These are phyloP conservation scores for Pelargonium citronellum DNA, from an alignment of 441 rosid genomes.

Conservation along the genomic window DNA sequence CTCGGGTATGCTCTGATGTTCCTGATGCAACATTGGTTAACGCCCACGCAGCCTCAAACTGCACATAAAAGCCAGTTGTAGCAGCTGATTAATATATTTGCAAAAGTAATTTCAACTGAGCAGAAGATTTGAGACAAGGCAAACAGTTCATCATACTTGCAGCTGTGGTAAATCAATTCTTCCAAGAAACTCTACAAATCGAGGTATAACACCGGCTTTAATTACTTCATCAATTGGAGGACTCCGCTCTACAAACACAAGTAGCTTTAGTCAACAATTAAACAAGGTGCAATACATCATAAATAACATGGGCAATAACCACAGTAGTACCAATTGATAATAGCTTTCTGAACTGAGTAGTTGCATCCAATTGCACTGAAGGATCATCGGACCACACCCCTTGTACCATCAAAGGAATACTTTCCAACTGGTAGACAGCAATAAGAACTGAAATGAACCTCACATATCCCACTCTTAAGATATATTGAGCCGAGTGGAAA, in stretches of 20 bases:
- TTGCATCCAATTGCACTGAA: conserved; percentile 29
- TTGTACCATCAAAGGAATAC: conserved; percentile 29
- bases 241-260: conserved; percentile 20
- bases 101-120: no score
- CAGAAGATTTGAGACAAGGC: background rate
- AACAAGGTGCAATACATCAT: no score
- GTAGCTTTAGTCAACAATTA: no score
- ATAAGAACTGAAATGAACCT: background rate
- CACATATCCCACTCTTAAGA: no score
- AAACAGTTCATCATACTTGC: conserved; percentile 17
- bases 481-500: no score
- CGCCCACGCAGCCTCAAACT: conserved; percentile 24
- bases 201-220: conserved; percentile 32
- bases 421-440: conserved; percentile 24
- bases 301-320: background rate
- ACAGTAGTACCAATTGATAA: conserved; percentile 25
- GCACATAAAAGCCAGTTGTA: background rate
- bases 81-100: no score
- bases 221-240: conserved; percentile 35
- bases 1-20: conserved; percentile 32
- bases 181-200: conserved; percentile 20
- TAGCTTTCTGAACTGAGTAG: conserved; percentile 27
- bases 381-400: conserved; percentile 28
- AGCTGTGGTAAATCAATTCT: conserved; percentile 22
- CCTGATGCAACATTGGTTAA: conserved; percentile 36